Evolutionary conservation across 2,329 filamentous ascomycete species (phyloP).

Genomic region (Amesomyces nigricolor): DNA sequence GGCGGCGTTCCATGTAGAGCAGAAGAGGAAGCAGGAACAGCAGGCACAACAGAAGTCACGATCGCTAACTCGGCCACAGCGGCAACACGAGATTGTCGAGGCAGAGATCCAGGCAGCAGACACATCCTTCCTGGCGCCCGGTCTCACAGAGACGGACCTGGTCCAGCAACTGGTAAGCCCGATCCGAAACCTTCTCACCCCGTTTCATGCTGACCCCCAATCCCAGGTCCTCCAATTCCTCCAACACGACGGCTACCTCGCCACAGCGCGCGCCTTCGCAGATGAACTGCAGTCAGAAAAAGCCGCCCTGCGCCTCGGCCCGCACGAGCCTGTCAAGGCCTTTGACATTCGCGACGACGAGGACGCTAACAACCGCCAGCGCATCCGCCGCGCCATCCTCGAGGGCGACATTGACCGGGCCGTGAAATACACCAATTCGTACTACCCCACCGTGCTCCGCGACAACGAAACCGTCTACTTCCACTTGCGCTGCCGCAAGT

Average conservation of each 20-base stretch:
- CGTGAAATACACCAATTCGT: constrained; percentile 70
- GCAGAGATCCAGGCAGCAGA: constrained; percentile 32
- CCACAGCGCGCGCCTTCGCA: constrained; percentile 83
- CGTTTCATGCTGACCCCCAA: not conserved
- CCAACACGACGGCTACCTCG: constrained; percentile 91
- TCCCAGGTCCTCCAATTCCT: constrained; percentile 72
- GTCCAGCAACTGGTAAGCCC: constrained; percentile 67
- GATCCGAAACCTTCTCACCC: not conserved
- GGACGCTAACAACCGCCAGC: constrained; percentile 80
- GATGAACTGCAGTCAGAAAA: constrained; percentile 73
- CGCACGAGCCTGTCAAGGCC: constrained; percentile 46
- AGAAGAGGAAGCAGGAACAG: too few relatives aligned
- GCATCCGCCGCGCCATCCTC: constrained; percentile 84
- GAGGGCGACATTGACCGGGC: constrained; percentile 90
- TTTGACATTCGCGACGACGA: constrained; percentile 72
- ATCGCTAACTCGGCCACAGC: constrained; percentile 22
- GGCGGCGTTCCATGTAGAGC: too few relatives aligned
- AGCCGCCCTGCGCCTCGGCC: constrained; percentile 58
- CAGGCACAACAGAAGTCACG: not conserved
- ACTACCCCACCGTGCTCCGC: constrained; percentile 74
- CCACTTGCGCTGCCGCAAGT: constrained; percentile 80
- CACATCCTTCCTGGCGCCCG: constrained; percentile 56
- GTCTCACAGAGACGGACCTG: constrained; percentile 66
- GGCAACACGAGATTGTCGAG: constrained; percentile 35
- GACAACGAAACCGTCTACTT: constrained; percentile 84